Evolutionary conservation across 1,284 basidiomycete genomes (phyloP), one percentile per base, ranked within the genome.

Genomic region (Rhodotorula sp.): DNA sequence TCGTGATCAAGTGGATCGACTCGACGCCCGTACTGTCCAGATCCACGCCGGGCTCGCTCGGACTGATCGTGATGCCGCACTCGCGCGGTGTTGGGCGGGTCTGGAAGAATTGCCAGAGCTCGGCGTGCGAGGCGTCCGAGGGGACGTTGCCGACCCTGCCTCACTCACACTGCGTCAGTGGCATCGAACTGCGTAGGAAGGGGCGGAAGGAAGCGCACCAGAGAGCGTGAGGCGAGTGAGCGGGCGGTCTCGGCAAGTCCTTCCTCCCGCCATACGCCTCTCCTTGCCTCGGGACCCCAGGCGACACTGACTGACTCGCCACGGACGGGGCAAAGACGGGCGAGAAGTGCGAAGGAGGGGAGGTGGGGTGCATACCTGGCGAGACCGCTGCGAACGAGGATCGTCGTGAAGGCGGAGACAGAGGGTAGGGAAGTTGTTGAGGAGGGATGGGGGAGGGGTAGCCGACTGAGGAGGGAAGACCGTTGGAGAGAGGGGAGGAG

Each of bases 1-100:
- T 87, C 27, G 89, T 86, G 76, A 99, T 98, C 66, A 94, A 86
- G 82, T 95, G 96, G 73, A 99, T 89, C 30, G 91, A 94, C 4
- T 90, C 80, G 4, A 97, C 88, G 10, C 91, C 91, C 36, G 82
- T 80, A 72, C 80, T 63, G 15, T 64, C 52, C n/a, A 76, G 64
- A 75, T 60, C 80, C 32, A 60, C 52, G 4, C 64, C 59, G 36
- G 36, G 27, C 19, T 63, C 47, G 30, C 59, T 36, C 36, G 47
- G 24, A 20, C n/a, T 54, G 27, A 64, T n/a, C 10, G 68, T 49
- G 15, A 72, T 4, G 10, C 68, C 68, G 46, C 62, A 55, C 17
- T 55, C 55, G 27, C 72, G 57, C 2, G 77, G 75, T 5, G 77
- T 72, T 0, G 80, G 76, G 1, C 80, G 79, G 7, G 77, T 77